A percentile compares a stretch with the other conserved stretches of the same genome.
phyloP scores from a whole-genome alignment of 2,329 filamentous ascomycete genomes.

The Botrytis sinoallii region DNA sequence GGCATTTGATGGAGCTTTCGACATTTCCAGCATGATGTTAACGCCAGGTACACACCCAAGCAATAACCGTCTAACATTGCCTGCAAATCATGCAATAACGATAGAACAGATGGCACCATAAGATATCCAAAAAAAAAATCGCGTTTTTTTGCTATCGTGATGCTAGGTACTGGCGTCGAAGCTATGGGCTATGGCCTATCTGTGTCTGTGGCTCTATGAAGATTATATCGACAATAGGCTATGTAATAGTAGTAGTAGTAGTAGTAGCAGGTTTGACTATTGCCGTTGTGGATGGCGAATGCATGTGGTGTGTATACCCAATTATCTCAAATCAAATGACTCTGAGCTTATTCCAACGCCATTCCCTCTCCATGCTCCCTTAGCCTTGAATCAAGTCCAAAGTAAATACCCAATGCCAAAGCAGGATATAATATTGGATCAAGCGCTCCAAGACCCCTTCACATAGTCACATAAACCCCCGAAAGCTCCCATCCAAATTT shows the following conservation, averaged over 20 bases:
- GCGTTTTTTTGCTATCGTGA: conserved; percentile 69
- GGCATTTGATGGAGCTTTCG: conserved; percentile 13
- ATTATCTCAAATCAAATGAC: conserved; percentile 17
- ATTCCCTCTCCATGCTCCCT: conserved; percentile 20
- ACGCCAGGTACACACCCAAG: conserved; percentile 15
- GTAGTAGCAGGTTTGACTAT: conserved; percentile 36
- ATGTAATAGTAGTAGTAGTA: conserved; percentile 42
- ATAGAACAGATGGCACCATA: conserved; percentile 37
- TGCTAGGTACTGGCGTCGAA: conserved; percentile 66
- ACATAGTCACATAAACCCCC: neutral
- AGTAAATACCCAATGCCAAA: neutral
- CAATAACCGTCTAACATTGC: conserved; percentile 18
- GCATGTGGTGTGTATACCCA: conserved; percentile 28
- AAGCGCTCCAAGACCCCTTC: neutral
- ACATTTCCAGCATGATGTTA: conserved; percentile 1
- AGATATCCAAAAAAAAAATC: conserved; percentile 40
- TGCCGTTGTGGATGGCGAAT: conserved; percentile 37
- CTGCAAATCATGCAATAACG: conserved; percentile 32
- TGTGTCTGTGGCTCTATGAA: conserved; percentile 57
- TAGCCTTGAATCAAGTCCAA: conserved; percentile 2
- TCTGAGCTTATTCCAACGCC: conserved; percentile 14
- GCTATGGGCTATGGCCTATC: conserved; percentile 50
- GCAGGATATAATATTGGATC: conserved; percentile 14
- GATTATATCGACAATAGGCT: conserved; percentile 66
- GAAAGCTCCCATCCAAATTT: neutral